phyloP scores from a whole-genome alignment of 2,329 filamentous ascomycete genomes.

The Aspergillus pseudonomiae region DNA sequence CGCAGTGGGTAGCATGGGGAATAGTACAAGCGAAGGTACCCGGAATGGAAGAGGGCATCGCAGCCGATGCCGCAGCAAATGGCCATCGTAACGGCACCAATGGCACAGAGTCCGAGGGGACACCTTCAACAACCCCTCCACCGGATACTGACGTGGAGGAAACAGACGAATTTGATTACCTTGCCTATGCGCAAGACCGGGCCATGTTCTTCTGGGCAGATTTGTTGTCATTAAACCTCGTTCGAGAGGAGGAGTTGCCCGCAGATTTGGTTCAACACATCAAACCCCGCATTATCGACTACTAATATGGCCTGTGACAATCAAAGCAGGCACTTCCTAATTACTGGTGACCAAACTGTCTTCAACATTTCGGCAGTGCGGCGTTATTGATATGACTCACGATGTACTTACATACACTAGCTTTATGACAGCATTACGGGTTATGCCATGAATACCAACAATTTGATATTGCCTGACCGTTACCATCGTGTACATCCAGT shows the following conservation, averaged over 20 bases:
- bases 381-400: conserved; percentile 12
- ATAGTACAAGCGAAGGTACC: conserved; percentile 91
- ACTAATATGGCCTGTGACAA: conserved; percentile 41
- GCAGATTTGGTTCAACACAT: conserved; percentile 64
- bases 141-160: conserved; percentile 57
- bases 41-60: conserved; percentile 60
- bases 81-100: conserved; percentile 17
- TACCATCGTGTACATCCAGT: neutral
- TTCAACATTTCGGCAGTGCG: conserved; percentile 6
- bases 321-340: neutral
- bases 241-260: conserved; percentile 76
- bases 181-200: conserved; percentile 86
- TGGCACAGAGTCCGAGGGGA: conserved; percentile 11
- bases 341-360: conserved; percentile 2
- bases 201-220: conserved; percentile 96
- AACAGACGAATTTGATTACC: conserved; percentile 86
- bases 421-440: conserved; percentile 6
- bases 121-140: conserved; percentile 23
- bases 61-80: conserved; percentile 21
- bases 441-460: conserved; percentile 3
- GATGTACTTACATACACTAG: conserved; percentile 17
- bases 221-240: conserved; percentile 73
- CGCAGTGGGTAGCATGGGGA: conserved; percentile 94
- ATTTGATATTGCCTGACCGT: neutral
- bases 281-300: conserved; percentile 66